Percentiles rank a stretch among this genome's conserved stretches.
Conservation (phyloP, 257 asterid genomes). For the Primulina tabacum region DNA sequence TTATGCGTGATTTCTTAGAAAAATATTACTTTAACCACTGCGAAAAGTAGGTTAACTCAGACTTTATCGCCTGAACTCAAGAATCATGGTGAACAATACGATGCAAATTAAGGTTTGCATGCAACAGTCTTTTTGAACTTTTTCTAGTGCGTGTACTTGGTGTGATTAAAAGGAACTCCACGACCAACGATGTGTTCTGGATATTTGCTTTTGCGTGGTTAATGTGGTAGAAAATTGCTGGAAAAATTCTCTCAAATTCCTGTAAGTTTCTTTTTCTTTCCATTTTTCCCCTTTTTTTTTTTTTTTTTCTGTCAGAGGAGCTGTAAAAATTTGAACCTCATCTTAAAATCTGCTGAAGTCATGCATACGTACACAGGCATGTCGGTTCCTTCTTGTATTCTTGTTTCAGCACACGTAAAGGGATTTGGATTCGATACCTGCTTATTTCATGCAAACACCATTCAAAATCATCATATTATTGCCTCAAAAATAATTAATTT, state of each 20-base stretch:
- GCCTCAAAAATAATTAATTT: too few relatives aligned
- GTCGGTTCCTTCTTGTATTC: too few relatives aligned
- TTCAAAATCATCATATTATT: too few relatives aligned
- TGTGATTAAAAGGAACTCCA: conserved; percentile 29
- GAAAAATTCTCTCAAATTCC: not conserved
- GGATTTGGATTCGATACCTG: too few relatives aligned
- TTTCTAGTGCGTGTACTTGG: conserved; percentile 27
- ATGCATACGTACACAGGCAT: too few relatives aligned
- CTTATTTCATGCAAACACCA: too few relatives aligned
- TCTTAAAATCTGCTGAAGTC: too few relatives aligned
- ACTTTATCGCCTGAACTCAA: not conserved
- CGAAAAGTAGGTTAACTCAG: not conserved
- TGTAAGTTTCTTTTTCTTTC: not conserved
- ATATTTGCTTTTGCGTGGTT: conserved; percentile 28
- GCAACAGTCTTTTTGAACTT: conserved; percentile 29
- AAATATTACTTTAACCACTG: too few relatives aligned
- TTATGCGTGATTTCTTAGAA: not conserved
- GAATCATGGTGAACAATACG: not conserved
- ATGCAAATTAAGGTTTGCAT: conserved; percentile 25
- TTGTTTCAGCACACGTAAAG: too few relatives aligned
- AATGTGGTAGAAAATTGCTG: conserved; percentile 21
- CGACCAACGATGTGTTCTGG: conserved; percentile 36
- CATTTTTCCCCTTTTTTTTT: too few relatives aligned
- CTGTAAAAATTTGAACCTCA: too few relatives aligned
- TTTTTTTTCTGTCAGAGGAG: too few relatives aligned